Percentiles rank a stretch among this genome's conserved stretches.
Conservation (phyloP, 768 basidiomycete species). For the Boletus rufocinnamomeus region DNA sequence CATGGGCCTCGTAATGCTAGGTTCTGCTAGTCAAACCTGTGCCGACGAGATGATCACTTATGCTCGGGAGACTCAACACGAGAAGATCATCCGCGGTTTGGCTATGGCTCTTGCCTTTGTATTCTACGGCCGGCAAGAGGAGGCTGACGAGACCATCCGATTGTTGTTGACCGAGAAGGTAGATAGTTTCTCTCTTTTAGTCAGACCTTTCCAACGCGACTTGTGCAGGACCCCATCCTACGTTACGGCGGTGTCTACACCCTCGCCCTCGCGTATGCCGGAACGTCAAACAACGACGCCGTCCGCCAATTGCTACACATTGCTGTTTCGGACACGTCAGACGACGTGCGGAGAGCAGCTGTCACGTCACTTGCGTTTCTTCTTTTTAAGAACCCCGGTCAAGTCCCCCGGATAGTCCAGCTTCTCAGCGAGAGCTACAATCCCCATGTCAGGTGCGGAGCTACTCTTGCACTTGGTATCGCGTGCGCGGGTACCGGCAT, state of each 20-base stretch:
- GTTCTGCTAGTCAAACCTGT: slow-evolving; percentile 77
- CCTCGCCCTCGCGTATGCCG: slow-evolving; percentile 93
- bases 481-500: slow-evolving; percentile 97
- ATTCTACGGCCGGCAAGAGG: slow-evolving; percentile 90
- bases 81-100: slow-evolving; percentile 97
- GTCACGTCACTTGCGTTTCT: slow-evolving; percentile 96
- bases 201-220: slow-evolving; percentile 5
- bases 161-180: slow-evolving; percentile 86
- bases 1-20: slow-evolving; percentile 98
- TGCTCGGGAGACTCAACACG: slow-evolving; percentile 96
- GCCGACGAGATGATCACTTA: slow-evolving; percentile 96
- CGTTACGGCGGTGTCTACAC: slow-evolving; percentile 99
- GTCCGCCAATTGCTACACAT: slow-evolving; percentile 91
- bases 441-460: slow-evolving; percentile 96
- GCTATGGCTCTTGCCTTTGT: slow-evolving; percentile 92
- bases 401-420: slow-evolving; percentile 96
- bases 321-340: slow-evolving; percentile 97
- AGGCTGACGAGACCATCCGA: slow-evolving; percentile 84
- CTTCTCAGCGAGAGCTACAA: slow-evolving; percentile 98
- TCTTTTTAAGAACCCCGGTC: slow-evolving; percentile 93
- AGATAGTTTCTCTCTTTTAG: slow-evolving; percentile 7
- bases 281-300: slow-evolving; percentile 92
- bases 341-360: slow-evolving; percentile 95
- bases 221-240: slow-evolving; percentile 84
- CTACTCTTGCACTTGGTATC: slow-evolving; percentile 94